Evolutionary conservation across 2,329 filamentous ascomycete genomes (phyloP).

Genomic region (Thelonectria blattea): DNA sequence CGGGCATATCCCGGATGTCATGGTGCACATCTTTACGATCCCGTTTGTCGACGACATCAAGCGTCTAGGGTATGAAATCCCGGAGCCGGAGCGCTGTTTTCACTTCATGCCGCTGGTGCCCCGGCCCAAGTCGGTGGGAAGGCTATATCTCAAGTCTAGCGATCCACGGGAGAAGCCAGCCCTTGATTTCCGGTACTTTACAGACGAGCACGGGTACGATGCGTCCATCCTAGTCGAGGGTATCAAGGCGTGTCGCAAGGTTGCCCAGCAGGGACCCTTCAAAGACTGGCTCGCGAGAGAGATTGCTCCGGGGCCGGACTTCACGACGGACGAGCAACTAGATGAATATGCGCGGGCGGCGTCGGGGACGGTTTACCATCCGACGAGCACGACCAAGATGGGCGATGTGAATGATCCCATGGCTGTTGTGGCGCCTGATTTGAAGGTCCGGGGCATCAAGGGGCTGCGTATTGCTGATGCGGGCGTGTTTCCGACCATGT

Average conservation of each 20-base stretch:
- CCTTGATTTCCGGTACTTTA: conserved; percentile 89
- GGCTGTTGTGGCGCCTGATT: conserved; percentile 79
- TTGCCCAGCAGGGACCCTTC: conserved; percentile 78
- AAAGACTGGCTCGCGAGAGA: conserved; percentile 83
- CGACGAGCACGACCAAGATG: conserved; percentile 90
- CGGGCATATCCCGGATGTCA: conserved; percentile 80
- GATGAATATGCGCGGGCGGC: conserved; percentile 80
- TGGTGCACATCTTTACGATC: conserved; percentile 98
- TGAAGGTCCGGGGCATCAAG: conserved; percentile 75
- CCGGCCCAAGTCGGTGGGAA: conserved; percentile 77
- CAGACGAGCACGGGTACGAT: conserved; percentile 84
- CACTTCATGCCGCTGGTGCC: conserved; percentile 95
- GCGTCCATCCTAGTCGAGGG: conserved; percentile 81
- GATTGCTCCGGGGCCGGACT: conserved; percentile 75
- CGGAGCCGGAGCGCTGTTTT: conserved; percentile 71
- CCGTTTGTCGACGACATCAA: conserved; percentile 87
- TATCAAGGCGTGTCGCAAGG: conserved; percentile 76
- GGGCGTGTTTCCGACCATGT: conserved; percentile 87
- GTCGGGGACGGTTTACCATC: conserved; percentile 90
- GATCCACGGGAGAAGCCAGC: conserved; percentile 81
- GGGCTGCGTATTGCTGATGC: conserved; percentile 83
- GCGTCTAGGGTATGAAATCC: conserved; percentile 71
- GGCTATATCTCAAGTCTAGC: conserved; percentile 76
- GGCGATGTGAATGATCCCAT: conserved; percentile 72
- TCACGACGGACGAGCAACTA: conserved; percentile 80